phyloP scores from a whole-genome alignment of 257 asterid genomes.

The Solanum appendiculatum region DNA sequence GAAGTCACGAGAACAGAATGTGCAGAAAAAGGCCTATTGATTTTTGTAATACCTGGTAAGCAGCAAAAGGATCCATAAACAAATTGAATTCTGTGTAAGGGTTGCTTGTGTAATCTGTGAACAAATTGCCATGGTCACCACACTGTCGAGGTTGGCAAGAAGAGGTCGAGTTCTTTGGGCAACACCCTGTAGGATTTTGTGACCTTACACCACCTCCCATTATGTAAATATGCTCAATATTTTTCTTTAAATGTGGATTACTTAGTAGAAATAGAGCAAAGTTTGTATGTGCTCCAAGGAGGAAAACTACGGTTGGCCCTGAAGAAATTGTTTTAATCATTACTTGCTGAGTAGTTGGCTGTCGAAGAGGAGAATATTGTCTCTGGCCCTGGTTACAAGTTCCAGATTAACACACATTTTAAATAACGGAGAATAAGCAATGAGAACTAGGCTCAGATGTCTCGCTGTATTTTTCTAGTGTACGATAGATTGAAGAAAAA shows the following conservation, averaged over 20 bases:
- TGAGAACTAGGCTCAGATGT: neutral
- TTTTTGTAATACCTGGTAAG: constrained; percentile 60
- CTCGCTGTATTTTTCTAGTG: neutral
- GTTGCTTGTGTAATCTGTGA: constrained; percentile 50
- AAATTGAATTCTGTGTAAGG: constrained; percentile 84
- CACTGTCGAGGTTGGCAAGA: constrained; percentile 57
- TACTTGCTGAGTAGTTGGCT: constrained; percentile 77
- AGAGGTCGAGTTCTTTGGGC: constrained; percentile 39
- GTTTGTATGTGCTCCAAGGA: constrained; percentile 52
- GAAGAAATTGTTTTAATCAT: constrained; percentile 52
- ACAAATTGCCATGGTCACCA: constrained; percentile 65
- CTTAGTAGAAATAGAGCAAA: constrained; percentile 59
- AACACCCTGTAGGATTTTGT: constrained; percentile 64
- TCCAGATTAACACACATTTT: neutral
- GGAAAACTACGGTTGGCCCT: constrained; percentile 57
- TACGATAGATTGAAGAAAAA: too few relatives aligned
- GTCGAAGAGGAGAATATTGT: constrained; percentile 55
- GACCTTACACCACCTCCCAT: constrained; percentile 89
- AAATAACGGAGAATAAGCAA: neutral
- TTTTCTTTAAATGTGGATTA: constrained; percentile 65
- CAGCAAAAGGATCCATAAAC: constrained; percentile 87
- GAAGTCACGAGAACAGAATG: neutral
- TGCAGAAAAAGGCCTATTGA: neutral
- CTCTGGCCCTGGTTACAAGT: constrained; percentile 47
- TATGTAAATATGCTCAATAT: constrained; percentile 56